Percentiles rank a stretch among this genome's conserved stretches.
phyloP scores from a whole-genome alignment of 2,329 filamentous ascomycete species.

The Tolypocladium ovalisporum region DNA sequence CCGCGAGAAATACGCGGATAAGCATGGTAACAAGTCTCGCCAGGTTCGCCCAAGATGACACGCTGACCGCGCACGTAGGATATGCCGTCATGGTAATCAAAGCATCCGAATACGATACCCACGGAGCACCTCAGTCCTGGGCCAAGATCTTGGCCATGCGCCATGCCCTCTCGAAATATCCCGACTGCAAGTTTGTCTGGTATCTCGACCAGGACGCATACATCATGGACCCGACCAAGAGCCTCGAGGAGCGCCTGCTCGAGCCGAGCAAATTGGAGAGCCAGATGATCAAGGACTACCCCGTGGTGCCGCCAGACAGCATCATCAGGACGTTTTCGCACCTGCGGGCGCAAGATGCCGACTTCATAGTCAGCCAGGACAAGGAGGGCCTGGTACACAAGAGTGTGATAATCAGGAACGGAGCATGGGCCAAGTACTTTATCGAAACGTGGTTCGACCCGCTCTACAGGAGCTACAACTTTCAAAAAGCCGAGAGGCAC shows the following conservation, averaged over 20 bases:
- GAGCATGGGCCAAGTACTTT: slow-evolving; percentile 88
- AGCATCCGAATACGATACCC: slow-evolving; percentile 63
- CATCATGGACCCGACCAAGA: slow-evolving; percentile 72
- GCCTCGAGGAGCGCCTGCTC: slow-evolving; percentile 63
- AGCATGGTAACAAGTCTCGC: slow-evolving; percentile 56
- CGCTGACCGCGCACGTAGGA: slow-evolving; percentile 37
- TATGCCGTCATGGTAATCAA: slow-evolving; percentile 78
- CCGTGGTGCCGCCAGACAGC: slow-evolving; percentile 88
- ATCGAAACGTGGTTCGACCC: slow-evolving; percentile 95
- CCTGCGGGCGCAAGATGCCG: slow-evolving; percentile 65
- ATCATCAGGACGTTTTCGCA: slow-evolving; percentile 91
- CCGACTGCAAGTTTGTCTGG: slow-evolving; percentile 74
- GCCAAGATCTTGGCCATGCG: slow-evolving; percentile 74
- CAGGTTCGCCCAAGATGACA: not conserved
- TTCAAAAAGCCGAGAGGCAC: slow-evolving; percentile 87
- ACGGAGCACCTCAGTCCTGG: slow-evolving; percentile 53
- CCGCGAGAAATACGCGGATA: slow-evolving; percentile 70
- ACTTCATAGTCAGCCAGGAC: slow-evolving; percentile 79
- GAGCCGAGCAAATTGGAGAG: slow-evolving; percentile 55
- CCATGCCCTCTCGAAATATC: slow-evolving; percentile 74
- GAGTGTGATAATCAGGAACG: slow-evolving; percentile 71
- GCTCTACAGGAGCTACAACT: slow-evolving; percentile 87
- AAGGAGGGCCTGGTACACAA: slow-evolving; percentile 63
- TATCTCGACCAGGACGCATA: slow-evolving; percentile 74
- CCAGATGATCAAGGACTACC: slow-evolving; percentile 73